Evolutionary conservation across 2,329 filamentous ascomycete genomes (phyloP), one percentile per base, ranked within the genome.

Genomic region (Ophiostoma ips): DNA sequence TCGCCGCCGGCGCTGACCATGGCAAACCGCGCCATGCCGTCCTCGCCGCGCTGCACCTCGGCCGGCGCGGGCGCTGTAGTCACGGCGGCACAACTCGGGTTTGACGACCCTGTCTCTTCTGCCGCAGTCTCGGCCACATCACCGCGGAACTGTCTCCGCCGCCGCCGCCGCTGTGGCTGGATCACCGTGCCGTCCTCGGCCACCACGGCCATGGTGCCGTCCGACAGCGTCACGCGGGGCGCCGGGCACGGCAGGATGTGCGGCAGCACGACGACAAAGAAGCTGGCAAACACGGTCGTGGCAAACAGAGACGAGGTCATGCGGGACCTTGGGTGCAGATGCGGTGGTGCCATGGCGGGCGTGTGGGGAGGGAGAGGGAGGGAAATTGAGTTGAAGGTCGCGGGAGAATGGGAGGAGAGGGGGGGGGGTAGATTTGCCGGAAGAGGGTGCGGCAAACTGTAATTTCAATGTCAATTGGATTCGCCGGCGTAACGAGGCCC

Each of bases 301-400:
- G 87, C 88, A 70, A 98, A 98, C 53, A 98, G 82, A 43, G 88
- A 92, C 51, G 85, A 89, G 59, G 92, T 98, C 70, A 87, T 86
- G 60, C 87, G 83, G 58, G 90, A 96, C 66, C 89, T 83, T 33
- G 92, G 92, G 66, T 98, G 92, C 38, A 98, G 81, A 68, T 90
- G 84, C 57, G 87, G 84, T 54, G 87, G 85, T 60, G 43, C 43
- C 43, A 45, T 45, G n/a, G 24, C 28, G 13, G 2, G 11, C 2
- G 38, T 30, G 13, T n/a, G n/a, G 15, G 9, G 24, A 6, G 21
- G 18, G 9, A 13, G 1, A 5, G 13, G 13, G 9, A 3, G 24
- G 16, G 24, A 43, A 13, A 6, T 16, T 15, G 21, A 16, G 40
- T 10, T 10, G 40, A 31, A 15, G 11, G 40, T 18, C 30, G 30